Evolutionary conservation across 352 stramenopile genomes (phyloP).

Genomic region (Nothophytophthora sp.): DNA sequence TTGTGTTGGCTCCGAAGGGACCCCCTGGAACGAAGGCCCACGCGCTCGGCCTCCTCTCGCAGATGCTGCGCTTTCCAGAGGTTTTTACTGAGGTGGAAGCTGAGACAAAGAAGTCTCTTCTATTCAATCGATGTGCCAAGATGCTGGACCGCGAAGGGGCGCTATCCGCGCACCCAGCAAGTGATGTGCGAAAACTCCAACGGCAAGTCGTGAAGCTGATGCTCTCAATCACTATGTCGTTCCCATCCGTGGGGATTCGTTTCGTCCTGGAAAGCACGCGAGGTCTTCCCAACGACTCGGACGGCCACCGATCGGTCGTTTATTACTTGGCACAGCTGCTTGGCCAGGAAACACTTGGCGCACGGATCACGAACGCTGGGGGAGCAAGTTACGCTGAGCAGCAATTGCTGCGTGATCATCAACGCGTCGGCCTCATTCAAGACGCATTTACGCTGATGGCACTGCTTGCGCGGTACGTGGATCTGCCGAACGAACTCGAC

Average conservation of each 20-base stretch:
- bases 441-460: slow-evolving; percentile 62
- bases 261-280: slow-evolving; percentile 78
- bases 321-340: slow-evolving; percentile 67
- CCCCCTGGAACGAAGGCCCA: slow-evolving; percentile 29
- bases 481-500: slow-evolving; percentile 54
- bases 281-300: slow-evolving; percentile 41
- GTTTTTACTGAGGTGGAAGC: slow-evolving; percentile 42
- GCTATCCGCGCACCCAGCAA: slow-evolving; percentile 11
- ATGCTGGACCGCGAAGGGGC: slow-evolving; percentile 37
- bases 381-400: slow-evolving; percentile 16
- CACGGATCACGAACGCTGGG: slow-evolving; percentile 29
- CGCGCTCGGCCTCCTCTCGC: slow-evolving; percentile 38
- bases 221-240: slow-evolving; percentile 50
- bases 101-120: slow-evolving; percentile 49
- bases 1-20: slow-evolving; percentile 48
- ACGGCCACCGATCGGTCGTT: slow-evolving; percentile 58
- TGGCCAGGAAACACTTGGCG: slow-evolving; percentile 59
- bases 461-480: slow-evolving; percentile 68
- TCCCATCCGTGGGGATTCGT: slow-evolving; percentile 58
- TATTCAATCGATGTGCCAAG: slow-evolving; percentile 76
- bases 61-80: slow-evolving; percentile 44
- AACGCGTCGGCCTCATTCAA: slow-evolving; percentile 42
- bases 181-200: slow-evolving; percentile 41
- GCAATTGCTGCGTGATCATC: slow-evolving; percentile 23
- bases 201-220: slow-evolving; percentile 63